Conservation (phyloP, 345 rosid species). For the Citrus cavaleriei region DNA sequence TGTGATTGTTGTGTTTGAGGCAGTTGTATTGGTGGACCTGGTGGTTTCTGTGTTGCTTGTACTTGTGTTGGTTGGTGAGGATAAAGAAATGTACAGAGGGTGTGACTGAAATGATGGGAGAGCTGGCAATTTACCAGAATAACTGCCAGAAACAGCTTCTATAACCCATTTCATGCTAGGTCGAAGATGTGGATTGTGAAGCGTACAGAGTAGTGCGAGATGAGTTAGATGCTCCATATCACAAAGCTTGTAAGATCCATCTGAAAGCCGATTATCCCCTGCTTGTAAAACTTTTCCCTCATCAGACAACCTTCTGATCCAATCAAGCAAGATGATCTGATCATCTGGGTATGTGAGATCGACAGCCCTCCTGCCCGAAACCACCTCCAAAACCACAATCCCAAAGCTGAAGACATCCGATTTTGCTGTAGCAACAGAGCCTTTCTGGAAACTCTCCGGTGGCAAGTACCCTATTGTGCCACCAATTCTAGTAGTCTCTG, state of each 20-base stretch:
- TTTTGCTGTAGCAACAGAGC: conserved; percentile 77
- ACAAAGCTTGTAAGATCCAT: conserved; percentile 49
- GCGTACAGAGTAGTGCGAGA: conserved; percentile 80
- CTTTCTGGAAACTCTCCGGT: conserved; percentile 82
- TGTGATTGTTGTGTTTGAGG: conserved; percentile 28
- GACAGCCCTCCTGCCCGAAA: conserved; percentile 87
- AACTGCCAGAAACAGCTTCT: conserved; percentile 61
- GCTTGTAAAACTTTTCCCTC: conserved; percentile 51
- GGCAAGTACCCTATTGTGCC: conserved; percentile 95
- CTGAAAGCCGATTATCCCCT: conserved; percentile 56
- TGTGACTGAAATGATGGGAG: conserved; percentile 72
- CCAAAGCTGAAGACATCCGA: conserved; percentile 97
- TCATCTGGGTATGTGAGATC: conserved; percentile 79
- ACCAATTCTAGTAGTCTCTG: conserved; percentile 80
- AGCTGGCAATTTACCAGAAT: conserved; percentile 56
- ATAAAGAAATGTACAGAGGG: conserved; percentile 75
- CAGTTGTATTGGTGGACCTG: conserved; percentile 21
- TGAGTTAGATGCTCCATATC: conserved; percentile 65
- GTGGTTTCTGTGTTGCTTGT: conserved; percentile 37
- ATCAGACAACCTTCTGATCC: conserved; percentile 75
- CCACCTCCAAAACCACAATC: conserved; percentile 76
- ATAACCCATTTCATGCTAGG: conserved; percentile 96
- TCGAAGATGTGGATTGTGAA: conserved; percentile 59
- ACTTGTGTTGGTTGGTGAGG: conserved; percentile 52
- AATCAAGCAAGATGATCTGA: conserved; percentile 76